Conservation (phyloP, 2,329 filamentous ascomycete genomes). For the Neophaeococcomyces aloes region DNA sequence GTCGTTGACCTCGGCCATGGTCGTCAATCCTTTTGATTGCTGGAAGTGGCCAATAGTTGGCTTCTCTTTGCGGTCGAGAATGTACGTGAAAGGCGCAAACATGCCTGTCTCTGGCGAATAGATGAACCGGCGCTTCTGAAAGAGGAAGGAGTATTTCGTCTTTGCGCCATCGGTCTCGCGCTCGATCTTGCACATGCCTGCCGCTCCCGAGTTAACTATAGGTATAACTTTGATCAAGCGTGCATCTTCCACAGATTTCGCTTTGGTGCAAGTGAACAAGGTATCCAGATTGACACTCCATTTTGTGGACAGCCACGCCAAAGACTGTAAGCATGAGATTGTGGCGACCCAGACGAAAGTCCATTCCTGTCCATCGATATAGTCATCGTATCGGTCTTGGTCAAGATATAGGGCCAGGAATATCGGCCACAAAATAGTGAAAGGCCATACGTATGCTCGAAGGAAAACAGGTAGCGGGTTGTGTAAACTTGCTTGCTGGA, state of each 20-base stretch:
- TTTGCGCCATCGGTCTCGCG: slow-evolving; percentile 67
- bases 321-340: slow-evolving; percentile 77
- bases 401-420: slow-evolving; percentile 84
- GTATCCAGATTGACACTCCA: slow-evolving; percentile 88
- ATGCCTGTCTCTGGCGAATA: slow-evolving; percentile 60
- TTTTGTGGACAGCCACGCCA: slow-evolving; percentile 91
- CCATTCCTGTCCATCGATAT: slow-evolving; percentile 94
- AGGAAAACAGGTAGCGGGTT: slow-evolving; percentile 71
- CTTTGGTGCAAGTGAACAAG: slow-evolving; percentile 66
- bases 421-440: slow-evolving; percentile 78
- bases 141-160: slow-evolving; percentile 75
- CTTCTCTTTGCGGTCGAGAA: slow-evolving; percentile 75
- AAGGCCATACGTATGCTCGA: slow-evolving; percentile 89
- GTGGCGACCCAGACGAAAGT: slow-evolving; percentile 88
- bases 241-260: slow-evolving; percentile 60
- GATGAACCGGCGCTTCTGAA: slow-evolving; percentile 95
- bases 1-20: slow-evolving; percentile 62
- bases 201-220: slow-evolving; percentile 72
- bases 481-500: slow-evolving; percentile 76
- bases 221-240: slow-evolving; percentile 88
- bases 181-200: slow-evolving; percentile 75
- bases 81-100: slow-evolving; percentile 76
- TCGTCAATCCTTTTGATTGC: slow-evolving; percentile 62
- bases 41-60: slow-evolving; percentile 71
- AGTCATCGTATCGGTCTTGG: slow-evolving; percentile 71